Percentiles rank a stretch among this genome's conserved stretches.
phyloP scores from a whole-genome alignment of 306 rosid genomes.

The Adenanthera pavonina region DNA sequence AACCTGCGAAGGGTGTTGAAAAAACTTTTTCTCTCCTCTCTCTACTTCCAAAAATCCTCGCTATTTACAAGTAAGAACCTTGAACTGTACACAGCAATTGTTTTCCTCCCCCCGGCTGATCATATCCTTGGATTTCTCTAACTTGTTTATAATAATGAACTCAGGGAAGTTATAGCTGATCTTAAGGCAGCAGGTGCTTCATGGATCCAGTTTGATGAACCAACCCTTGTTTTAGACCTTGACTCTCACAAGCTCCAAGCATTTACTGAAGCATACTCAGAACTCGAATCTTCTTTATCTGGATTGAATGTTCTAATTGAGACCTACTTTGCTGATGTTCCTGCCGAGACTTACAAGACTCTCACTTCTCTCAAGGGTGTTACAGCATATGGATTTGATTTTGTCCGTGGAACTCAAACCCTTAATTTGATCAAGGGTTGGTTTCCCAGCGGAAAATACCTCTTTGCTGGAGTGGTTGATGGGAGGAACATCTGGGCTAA shows the following conservation, averaged over 20 bases:
- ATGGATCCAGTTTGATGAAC: constrained; percentile 91
- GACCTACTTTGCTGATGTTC: constrained; percentile 88
- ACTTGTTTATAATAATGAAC: constrained; percentile 35
- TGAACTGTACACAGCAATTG: not conserved
- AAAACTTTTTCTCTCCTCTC: constrained; percentile 72
- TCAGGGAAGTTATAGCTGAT: constrained; percentile 83
- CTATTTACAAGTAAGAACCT: constrained; percentile 70
- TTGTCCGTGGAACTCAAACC: constrained; percentile 76
- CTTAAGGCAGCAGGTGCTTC: constrained; percentile 90
- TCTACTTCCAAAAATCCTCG: constrained; percentile 71
- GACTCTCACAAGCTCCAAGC: constrained; percentile 72
- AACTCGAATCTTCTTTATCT: constrained; percentile 65
- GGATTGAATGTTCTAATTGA: constrained; percentile 79
- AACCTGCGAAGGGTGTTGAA: constrained; percentile 83
- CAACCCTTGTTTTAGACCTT: constrained; percentile 82
- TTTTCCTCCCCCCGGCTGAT: constrained; percentile 13
- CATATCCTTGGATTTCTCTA: constrained; percentile 23
- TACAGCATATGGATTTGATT: constrained; percentile 78
- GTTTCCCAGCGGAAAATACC: constrained; percentile 78
- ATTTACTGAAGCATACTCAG: constrained; percentile 71
- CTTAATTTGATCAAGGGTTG: constrained; percentile 68
- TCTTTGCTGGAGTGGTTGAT: constrained; percentile 90
- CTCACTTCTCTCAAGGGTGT: constrained; percentile 70
- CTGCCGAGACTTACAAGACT: constrained; percentile 77
- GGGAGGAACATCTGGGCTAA: constrained; percentile 97